Percentiles rank a stretch among this genome's conserved stretches.
Conservation (phyloP, 306 rosid species). For the Benincasa hispida region DNA sequence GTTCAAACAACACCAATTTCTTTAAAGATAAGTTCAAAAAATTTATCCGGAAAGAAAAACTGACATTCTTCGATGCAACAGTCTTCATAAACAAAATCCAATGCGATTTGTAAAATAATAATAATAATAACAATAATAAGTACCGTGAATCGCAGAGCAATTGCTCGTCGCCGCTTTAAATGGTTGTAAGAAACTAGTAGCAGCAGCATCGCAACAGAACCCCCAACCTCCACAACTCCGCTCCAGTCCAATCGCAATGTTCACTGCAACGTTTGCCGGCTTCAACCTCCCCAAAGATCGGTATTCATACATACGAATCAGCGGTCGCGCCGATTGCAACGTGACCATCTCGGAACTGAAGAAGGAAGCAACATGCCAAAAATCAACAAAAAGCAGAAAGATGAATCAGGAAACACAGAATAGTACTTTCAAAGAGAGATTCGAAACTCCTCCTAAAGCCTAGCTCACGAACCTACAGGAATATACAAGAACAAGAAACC, state of each 20-base stretch:
- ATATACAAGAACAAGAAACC: background rate
- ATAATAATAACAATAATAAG: background rate
- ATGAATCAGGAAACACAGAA: background rate
- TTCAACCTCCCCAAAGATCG: conserved; percentile 20
- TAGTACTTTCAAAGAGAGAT: background rate
- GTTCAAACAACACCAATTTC: background rate
- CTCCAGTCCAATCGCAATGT: conserved; percentile 28
- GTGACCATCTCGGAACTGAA: background rate
- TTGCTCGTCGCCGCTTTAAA: conserved; percentile 24
- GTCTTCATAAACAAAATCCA: background rate
- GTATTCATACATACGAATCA: conserved; percentile 17
- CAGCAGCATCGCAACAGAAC: conserved; percentile 3
- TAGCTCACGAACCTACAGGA: background rate
- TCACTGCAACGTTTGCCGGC: conserved; percentile 14
- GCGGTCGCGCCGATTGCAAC: conserved; percentile 2
- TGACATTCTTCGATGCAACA: background rate
- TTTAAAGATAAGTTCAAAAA: background rate
- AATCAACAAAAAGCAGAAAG: background rate
- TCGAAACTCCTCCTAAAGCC: background rate
- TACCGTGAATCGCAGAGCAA: conserved; percentile 39
- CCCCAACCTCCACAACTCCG: conserved; percentile 17
- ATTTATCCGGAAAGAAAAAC: background rate
- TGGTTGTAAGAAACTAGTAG: conserved; percentile 15
- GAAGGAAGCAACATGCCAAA: background rate
- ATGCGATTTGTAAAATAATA: too few species aligned